These are phyloP conservation scores for Lentinus polychrous DNA, from an alignment of 1,284 basidiomycete species.

Conservation along the genomic window DNA sequence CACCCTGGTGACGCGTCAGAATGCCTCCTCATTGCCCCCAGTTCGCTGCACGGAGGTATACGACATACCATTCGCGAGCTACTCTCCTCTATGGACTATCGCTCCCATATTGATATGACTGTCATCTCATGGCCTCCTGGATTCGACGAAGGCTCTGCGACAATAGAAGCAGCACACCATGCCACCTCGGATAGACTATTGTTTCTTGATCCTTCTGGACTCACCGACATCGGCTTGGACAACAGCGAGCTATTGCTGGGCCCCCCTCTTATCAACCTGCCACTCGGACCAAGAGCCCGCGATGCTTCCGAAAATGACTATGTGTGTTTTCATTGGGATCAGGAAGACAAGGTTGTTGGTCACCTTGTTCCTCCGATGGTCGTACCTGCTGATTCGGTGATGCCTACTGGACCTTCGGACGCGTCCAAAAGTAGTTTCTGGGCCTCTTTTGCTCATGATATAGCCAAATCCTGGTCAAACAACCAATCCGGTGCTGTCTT, in stretches of 20 bases:
- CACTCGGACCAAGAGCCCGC: conserved; percentile 13
- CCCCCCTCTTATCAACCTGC: conserved; percentile 14
- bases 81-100: conserved; percentile 21
- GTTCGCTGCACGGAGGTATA: conserved; percentile 27
- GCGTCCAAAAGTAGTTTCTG: neutral
- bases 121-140: conserved; percentile 31
- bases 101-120: conserved; percentile 35
- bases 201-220: conserved; percentile 39
- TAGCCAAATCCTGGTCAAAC: neutral
- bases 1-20: conserved; percentile 31
- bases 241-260: conserved; percentile 34
- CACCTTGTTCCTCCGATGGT: conserved; percentile 3
- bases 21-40: conserved; percentile 43
- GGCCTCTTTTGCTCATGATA: neutral
- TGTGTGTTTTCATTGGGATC: conserved; percentile 24
- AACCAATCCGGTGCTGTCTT: neutral
- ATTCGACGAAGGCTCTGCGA: conserved; percentile 21
- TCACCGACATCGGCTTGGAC: conserved; percentile 48
- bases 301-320: neutral
- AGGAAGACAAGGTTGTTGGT: neutral
- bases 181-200: conserved; percentile 43
- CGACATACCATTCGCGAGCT: conserved; percentile 30
- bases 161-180: conserved; percentile 29
- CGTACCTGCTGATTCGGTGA: neutral
- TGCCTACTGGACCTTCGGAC: neutral